Conservation (phyloP, 1,284 basidiomycete species). For the Marasmius oreades region DNA sequence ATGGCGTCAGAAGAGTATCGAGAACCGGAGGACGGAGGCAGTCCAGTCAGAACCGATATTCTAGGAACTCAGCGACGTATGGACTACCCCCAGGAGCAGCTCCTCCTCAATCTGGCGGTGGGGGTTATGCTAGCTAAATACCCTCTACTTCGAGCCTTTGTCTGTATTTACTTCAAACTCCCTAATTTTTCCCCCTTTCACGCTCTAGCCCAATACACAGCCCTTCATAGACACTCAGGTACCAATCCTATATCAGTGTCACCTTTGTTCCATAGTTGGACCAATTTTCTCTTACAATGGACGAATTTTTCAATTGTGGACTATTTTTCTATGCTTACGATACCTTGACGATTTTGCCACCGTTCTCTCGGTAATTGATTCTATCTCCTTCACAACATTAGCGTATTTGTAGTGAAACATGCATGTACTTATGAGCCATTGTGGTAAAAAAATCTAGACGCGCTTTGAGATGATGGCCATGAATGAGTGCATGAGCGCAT, state of each 20-base stretch:
- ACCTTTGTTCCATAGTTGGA: not conserved
- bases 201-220: too few relatives aligned
- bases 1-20: slow-evolving; percentile 71
- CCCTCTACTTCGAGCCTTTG: not conserved
- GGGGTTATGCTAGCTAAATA: slow-evolving; percentile 9
- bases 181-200: too few relatives aligned
- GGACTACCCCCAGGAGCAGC: slow-evolving; percentile 73
- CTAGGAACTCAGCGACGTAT: slow-evolving; percentile 50
- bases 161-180: too few relatives aligned
- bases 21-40: slow-evolving; percentile 49
- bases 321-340: slow-evolving; percentile 4
- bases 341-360: not conserved
- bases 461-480: not conserved
- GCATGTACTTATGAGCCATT: slow-evolving; percentile 7
- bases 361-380: not conserved
- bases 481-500: not conserved
- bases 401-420: slow-evolving; percentile 3
- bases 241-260: not conserved
- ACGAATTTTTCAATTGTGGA: not conserved
- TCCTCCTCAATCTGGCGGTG: slow-evolving; percentile 47
- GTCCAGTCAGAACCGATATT: slow-evolving; percentile 71
- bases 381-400: not conserved
- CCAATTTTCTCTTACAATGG: not conserved
- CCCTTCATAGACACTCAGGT: too few relatives aligned
- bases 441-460: not conserved